A percentile compares a stretch with the other conserved stretches of the same genome.
phyloP scores from a whole-genome alignment of 1,284 basidiomycete genomes.

The Ustilago shanxiensis region DNA sequence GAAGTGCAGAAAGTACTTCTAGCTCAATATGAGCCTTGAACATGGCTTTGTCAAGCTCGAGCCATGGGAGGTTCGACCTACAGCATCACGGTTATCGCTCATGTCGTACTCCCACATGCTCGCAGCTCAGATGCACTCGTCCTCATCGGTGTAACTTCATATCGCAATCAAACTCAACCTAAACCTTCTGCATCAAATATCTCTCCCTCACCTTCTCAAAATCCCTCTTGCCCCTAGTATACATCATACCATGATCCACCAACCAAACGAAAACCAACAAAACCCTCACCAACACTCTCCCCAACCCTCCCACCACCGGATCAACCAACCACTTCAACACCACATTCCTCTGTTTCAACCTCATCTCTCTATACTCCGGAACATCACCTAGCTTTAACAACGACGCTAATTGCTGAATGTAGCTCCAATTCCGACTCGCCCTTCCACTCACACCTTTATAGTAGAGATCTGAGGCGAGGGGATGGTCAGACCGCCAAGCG shows the following conservation, averaged over 20 bases:
- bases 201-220: constrained; percentile 21
- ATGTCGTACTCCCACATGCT: no score
- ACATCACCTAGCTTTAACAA: constrained; percentile 28
- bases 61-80: no score
- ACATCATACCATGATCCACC: constrained; percentile 23
- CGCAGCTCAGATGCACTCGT: no score
- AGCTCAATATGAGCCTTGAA: no score
- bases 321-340: background rate
- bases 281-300: background rate
- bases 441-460: constrained; percentile 17
- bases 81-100: no score
- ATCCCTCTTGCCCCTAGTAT: constrained; percentile 15
- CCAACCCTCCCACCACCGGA: background rate
- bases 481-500: constrained; percentile 36
- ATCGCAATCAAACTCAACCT: no score
- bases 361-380: constrained; percentile 24
- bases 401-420: constrained; percentile 24
- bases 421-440: constrained; percentile 24
- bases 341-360: constrained; percentile 5
- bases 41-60: no score
- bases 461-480: constrained; percentile 21
- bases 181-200: constrained; percentile 13
- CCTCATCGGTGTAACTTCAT: no score
- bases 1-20: no score
- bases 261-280: constrained; percentile 22